Evolutionary conservation across 768 basidiomycete genomes (phyloP).

Genomic region (Pholiota microspora): DNA sequence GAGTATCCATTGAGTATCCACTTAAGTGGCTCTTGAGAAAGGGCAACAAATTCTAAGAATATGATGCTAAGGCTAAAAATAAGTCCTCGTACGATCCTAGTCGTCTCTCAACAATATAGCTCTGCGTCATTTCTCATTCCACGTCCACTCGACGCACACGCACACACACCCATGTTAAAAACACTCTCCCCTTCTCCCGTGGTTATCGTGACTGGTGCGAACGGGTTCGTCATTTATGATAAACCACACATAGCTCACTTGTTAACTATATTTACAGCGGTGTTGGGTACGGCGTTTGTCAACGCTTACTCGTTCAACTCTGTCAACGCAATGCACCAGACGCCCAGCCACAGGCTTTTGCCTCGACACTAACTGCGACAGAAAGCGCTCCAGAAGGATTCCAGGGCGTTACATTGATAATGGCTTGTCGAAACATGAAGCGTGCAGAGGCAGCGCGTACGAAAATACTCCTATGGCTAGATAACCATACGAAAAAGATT

Average conservation of each 20-base stretch:
- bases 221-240: slow-evolving; percentile 43
- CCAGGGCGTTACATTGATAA: slow-evolving; percentile 66
- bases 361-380: slow-evolving; percentile 21
- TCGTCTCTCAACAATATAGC: not conserved
- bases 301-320: slow-evolving; percentile 71
- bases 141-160: not conserved
- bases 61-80: not conserved
- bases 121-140: not conserved
- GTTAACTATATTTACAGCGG: slow-evolving; percentile 47
- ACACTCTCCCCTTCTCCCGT: slow-evolving; percentile 35
- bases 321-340: slow-evolving; percentile 51
- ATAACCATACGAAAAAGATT: slow-evolving; percentile 46
- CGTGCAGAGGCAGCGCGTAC: slow-evolving; percentile 61
- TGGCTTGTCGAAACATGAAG: slow-evolving; percentile 73
- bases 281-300: slow-evolving; percentile 81
- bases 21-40: too few species aligned
- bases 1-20: too few species aligned
- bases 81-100: slow-evolving; percentile 11
- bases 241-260: not conserved
- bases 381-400: slow-evolving; percentile 23
- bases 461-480: slow-evolving; percentile 52
- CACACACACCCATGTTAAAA: slow-evolving; percentile 6
- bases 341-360: slow-evolving; percentile 43
- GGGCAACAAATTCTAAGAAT: too few species aligned
- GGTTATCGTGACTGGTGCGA: slow-evolving; percentile 70